phyloP scores from a whole-genome alignment of 257 asterid species.

The Mentha longifolia region DNA sequence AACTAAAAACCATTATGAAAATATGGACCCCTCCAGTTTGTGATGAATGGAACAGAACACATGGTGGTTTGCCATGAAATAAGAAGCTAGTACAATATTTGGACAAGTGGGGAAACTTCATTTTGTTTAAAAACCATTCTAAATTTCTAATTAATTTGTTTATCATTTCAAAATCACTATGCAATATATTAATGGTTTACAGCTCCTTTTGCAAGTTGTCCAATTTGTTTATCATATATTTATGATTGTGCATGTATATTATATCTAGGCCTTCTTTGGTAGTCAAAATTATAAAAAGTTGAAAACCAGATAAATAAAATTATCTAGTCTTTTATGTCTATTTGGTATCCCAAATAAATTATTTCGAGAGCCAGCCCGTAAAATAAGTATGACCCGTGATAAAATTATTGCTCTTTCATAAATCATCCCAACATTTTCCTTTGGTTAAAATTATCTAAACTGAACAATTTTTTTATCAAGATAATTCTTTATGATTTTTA shows the following conservation, averaged over 20 bases:
- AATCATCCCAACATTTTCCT: too few relatives aligned
- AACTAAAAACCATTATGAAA: neutral
- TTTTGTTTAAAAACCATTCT: constrained; percentile 18
- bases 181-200: constrained; percentile 20
- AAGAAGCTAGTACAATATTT: constrained; percentile 1
- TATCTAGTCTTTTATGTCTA: too few relatives aligned
- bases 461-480: too few relatives aligned
- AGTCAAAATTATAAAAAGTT: too few relatives aligned
- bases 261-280: neutral
- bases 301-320: too few relatives aligned
- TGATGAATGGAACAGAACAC: neutral
- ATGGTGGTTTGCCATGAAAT: constrained; percentile 20
- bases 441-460: too few relatives aligned
- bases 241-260: too few relatives aligned
- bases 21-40: constrained; percentile 4
- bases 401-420: too few relatives aligned
- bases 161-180: constrained; percentile 6
- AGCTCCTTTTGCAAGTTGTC: constrained; percentile 31
- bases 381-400: too few relatives aligned
- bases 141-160: constrained; percentile 13
- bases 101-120: constrained; percentile 11
- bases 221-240: neutral
- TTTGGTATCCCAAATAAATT: too few relatives aligned
- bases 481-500: too few relatives aligned
- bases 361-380: too few relatives aligned